Evolutionary conservation across 495 filamentous ascomycete species (phyloP).

Genomic region (Xylaria grammica): DNA sequence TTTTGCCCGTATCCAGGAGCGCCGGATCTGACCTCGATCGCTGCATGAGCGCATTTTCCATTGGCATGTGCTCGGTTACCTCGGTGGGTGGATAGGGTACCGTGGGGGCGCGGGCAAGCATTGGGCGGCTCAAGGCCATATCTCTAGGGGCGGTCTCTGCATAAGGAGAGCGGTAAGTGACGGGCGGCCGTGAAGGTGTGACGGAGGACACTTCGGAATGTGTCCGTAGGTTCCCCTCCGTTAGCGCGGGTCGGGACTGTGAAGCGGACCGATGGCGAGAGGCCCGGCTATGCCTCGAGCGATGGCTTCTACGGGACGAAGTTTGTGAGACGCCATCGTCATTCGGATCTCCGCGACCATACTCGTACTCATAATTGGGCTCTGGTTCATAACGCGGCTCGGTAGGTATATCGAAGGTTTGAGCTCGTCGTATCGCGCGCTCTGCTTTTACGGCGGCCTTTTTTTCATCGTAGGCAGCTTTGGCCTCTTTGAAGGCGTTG

Average conservation of each 20-base stretch:
- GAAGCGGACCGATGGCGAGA: constrained; percentile 32
- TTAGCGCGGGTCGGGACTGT: constrained; percentile 42
- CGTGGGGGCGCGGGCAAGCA: constrained; percentile 39
- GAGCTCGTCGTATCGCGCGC: constrained; percentile 51
- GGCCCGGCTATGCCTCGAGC: constrained; percentile 33
- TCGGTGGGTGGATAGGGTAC: constrained; percentile 25
- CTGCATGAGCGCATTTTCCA: constrained; percentile 36
- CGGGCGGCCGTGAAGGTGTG: constrained; percentile 45
- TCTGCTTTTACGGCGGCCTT: constrained; percentile 77
- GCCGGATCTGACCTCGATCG: constrained; percentile 49
- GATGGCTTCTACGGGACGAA: constrained; percentile 42
- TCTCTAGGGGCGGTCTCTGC: constrained; percentile 48
- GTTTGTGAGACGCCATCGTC: constrained; percentile 46
- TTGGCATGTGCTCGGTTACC: constrained; percentile 27
- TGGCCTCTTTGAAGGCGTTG: constrained; percentile 85
- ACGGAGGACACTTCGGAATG: constrained; percentile 51
- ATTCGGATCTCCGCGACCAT: constrained; percentile 34
- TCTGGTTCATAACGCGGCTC: constrained; percentile 34
- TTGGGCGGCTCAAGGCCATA: constrained; percentile 44
- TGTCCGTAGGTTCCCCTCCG: constrained; percentile 47
- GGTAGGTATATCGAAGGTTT: constrained; percentile 47
- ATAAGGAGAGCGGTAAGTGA: constrained; percentile 47
- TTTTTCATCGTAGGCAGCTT: constrained; percentile 80
- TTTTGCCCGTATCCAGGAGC: constrained; percentile 39
- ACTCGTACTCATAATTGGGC: constrained; percentile 32